These are phyloP conservation scores for Hyaloscypha variabilis DNA, from an alignment of 495 filamentous ascomycete genomes.

Conservation along the genomic window DNA sequence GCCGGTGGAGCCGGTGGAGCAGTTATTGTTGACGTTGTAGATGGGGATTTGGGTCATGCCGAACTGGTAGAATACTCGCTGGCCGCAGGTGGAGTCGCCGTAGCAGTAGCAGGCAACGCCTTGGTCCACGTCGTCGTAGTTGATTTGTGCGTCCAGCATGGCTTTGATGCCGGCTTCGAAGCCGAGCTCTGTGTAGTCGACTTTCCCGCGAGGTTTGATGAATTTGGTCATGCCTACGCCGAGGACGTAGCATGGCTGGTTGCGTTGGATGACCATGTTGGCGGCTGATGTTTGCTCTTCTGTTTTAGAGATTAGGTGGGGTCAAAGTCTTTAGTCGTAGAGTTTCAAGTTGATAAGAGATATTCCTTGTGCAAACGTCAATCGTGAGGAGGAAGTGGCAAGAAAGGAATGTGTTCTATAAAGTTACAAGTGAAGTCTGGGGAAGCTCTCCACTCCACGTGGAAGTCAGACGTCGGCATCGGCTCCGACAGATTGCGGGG, in stretches of 20 bases:
- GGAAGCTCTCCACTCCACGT: conserved; percentile 13
- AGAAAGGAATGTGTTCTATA: not conserved
- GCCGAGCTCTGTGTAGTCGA: conserved; percentile 86
- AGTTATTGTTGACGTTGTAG: conserved; percentile 99
- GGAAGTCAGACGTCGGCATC: conserved; percentile 7
- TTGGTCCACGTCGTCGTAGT: conserved; percentile 94
- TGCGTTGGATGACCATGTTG: conserved; percentile 32
- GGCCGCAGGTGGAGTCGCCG: conserved; percentile 91
- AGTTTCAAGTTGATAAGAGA: not conserved
- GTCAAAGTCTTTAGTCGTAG: not conserved
- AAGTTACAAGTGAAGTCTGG: conserved; percentile 3
- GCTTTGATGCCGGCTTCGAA: conserved; percentile 96
- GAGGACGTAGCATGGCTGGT: conserved; percentile 70
- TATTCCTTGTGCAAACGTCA: not conserved
- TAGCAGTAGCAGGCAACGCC: conserved; percentile 98
- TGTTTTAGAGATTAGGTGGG: not conserved
- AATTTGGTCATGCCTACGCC: conserved; percentile 99
- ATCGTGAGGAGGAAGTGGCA: not conserved
- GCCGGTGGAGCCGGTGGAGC: conserved; percentile 89
- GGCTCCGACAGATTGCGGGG: conserved; percentile 14
- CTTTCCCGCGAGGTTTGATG: conserved; percentile 94
- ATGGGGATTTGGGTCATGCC: conserved; percentile 96
- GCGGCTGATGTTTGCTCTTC: no score
- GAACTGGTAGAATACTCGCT: conserved; percentile 98
- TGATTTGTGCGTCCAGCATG: conserved; percentile 92